Evolutionary conservation across 2,329 filamentous ascomycete genomes (phyloP).

Genomic region (Apiospora koreana): DNA sequence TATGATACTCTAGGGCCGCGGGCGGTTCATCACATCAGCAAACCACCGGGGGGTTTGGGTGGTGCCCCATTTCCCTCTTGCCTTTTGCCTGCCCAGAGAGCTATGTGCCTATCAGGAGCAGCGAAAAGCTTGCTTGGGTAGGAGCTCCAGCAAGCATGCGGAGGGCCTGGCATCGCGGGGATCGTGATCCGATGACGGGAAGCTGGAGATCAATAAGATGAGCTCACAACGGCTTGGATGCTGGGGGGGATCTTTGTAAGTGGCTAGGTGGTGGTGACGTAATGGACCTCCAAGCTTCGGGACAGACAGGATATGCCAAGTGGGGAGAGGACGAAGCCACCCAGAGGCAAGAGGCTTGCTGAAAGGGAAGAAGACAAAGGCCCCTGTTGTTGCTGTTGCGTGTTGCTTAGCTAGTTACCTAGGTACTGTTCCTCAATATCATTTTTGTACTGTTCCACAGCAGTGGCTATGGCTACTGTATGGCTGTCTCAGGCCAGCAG

Average conservation of each 20-base stretch:
- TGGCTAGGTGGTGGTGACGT: constrained; percentile 13
- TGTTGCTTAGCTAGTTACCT: neutral
- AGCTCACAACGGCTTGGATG: neutral
- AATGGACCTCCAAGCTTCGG: constrained; percentile 12
- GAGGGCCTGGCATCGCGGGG: neutral
- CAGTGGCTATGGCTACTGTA: too few relatives aligned
- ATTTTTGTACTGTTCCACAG: too few relatives aligned
- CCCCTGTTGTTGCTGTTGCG: neutral
- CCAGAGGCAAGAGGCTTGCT: neutral
- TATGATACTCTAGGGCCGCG: neutral
- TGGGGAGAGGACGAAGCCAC: neutral
- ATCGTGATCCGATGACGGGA: constrained; percentile 3
- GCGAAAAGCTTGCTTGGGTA: neutral
- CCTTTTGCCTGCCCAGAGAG: neutral
- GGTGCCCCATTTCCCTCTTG: neutral
- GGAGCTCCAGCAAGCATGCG: neutral
- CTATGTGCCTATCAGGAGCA: neutral
- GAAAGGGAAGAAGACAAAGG: neutral
- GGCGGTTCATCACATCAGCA: neutral
- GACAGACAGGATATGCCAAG: neutral
- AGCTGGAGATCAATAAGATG: neutral
- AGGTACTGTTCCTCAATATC: neutral
- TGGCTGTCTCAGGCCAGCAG: constrained; percentile 5
- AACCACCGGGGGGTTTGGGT: too few relatives aligned
- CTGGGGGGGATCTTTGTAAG: constrained; percentile 11